Conservation (phyloP, 257 asterid genomes). For the Nicotiana otophora region DNA sequence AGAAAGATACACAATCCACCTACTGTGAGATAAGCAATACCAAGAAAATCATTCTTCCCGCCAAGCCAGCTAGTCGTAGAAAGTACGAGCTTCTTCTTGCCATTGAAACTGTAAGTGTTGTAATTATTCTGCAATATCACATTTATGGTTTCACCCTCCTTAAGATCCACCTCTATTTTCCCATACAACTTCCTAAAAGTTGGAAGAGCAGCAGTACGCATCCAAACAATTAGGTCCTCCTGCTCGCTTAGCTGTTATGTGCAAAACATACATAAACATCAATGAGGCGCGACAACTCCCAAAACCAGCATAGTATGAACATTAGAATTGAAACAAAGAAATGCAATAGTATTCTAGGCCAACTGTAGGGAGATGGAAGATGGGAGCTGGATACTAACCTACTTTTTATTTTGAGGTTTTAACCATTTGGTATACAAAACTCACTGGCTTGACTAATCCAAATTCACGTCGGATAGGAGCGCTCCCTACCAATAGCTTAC, state of each 20-base stretch:
- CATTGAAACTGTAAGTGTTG: slow-evolving; percentile 34
- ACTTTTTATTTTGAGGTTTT: too few relatives aligned
- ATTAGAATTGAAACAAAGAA: too few relatives aligned
- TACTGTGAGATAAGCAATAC: slow-evolving; percentile 33
- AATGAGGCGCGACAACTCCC: too few relatives aligned
- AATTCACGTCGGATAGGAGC: too few relatives aligned
- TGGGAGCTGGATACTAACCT: too few relatives aligned
- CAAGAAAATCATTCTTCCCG: slow-evolving; percentile 32
- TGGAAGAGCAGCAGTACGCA: slow-evolving; percentile 42
- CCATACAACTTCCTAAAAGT: slow-evolving; percentile 38
- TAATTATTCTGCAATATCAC: slow-evolving; percentile 25
- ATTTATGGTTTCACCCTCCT: neutral
- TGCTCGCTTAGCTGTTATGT: slow-evolving; percentile 12
- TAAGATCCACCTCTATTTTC: slow-evolving; percentile 30
- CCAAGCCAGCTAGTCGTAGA: slow-evolving; percentile 42
- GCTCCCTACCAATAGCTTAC: too few relatives aligned
- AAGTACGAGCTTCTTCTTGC: slow-evolving; percentile 35
- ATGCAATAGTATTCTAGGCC: too few relatives aligned
- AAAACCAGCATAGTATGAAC: too few relatives aligned
- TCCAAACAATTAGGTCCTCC: slow-evolving; percentile 38
- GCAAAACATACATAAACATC: too few relatives aligned
- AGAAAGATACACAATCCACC: slow-evolving; percentile 31
- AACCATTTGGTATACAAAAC: too few relatives aligned
- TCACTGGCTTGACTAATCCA: too few relatives aligned
- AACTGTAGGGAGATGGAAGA: too few relatives aligned